Base-by-base conservation (phyloP, 805 yeast genomes). In the Wickerhamiella kurtzmanii region DNA sequence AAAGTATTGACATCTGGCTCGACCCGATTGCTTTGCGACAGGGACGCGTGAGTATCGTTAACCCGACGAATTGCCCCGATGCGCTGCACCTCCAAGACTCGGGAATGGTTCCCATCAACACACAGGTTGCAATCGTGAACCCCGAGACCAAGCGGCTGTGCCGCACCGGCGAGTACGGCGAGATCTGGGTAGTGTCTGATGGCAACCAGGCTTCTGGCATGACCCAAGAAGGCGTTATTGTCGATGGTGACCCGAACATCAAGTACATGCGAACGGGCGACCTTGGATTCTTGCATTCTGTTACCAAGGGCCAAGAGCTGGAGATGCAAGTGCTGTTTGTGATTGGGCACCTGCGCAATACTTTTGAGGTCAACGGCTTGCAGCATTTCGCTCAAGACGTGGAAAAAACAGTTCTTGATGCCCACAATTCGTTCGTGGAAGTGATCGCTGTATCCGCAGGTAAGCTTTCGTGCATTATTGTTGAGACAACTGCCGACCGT, bases 31-130 rank as follows among this genome's bases (percentile, higher is more conserved):
- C 94, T 0, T 69, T 92, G 48, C 73, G 96, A n/a, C 89, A 86
- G 52, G 98, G 99, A 2, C 76, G 80, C 46, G 73, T 92, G 2
- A 77, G 82, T 18, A 72, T 83, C 21, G 88, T 86, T 4, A 81
- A 83, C 54, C 89, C 86, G 9, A 74, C 74, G 3, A 82, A 77
- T 51, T 71, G 71, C 21, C 79, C 83, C 3, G 72, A 74, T 53
- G 85, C 87, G 0, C 66, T 92, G 44, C 80, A 79, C 48, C 65
- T 92, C 6, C 95, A 87, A 59, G 98, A 92, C 58, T 84, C 95
- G 0, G 99, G 99, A 11, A 82, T 89, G 72, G 96, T 88, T 0
- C 94, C 96, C 0, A 88, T 87, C 6, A 84, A 94, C 60, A 85
- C 97, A 0, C 95, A 88, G 58, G 76, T 92, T 32, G 92, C 94